These are phyloP conservation scores for Helenozyma baotianmanensis DNA, from an alignment of 805 yeast species.

Conservation along the genomic window DNA sequence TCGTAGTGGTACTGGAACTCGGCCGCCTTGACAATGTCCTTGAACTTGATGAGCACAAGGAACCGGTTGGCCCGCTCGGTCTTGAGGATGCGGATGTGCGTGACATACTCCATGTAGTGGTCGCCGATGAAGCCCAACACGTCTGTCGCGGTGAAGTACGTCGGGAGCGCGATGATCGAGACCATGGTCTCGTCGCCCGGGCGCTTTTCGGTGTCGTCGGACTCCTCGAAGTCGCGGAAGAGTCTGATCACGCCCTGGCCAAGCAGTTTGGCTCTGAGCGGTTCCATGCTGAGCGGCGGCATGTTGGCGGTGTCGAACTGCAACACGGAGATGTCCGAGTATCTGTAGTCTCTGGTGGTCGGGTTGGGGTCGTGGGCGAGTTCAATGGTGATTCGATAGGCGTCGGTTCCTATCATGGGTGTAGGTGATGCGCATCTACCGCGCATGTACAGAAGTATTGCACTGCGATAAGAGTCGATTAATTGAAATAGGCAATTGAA, in stretches of 20 bases:
- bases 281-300: slow-evolving; percentile 26
- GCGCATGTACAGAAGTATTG: too few species aligned
- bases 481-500: too few species aligned
- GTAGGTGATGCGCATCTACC: background rate
- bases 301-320: slow-evolving; percentile 10
- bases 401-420: slow-evolving; percentile 40
- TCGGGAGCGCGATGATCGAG: slow-evolving; percentile 80
- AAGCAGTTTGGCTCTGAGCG: slow-evolving; percentile 56
- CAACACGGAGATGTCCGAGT: slow-evolving; percentile 24
- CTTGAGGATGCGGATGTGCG: slow-evolving; percentile 70
- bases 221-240: slow-evolving; percentile 49
- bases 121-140: slow-evolving; percentile 77
- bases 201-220: slow-evolving; percentile 8
- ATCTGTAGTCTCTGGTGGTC: slow-evolving; percentile 25
- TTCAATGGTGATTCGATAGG: slow-evolving; percentile 34
- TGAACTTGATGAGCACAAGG: slow-evolving; percentile 74
- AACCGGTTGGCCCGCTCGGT: slow-evolving; percentile 65
- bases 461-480: too few species aligned
- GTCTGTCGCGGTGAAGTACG: slow-evolving; percentile 82
- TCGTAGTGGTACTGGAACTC: slow-evolving; percentile 61
- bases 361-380: slow-evolving; percentile 4
- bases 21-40: slow-evolving; percentile 50
- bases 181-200: slow-evolving; percentile 62
- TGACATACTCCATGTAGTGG: slow-evolving; percentile 45
- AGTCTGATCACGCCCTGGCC: slow-evolving; percentile 75